phyloP scores from a whole-genome alignment of 2,329 filamentous ascomycete species.

The Xylaria sp. region DNA sequence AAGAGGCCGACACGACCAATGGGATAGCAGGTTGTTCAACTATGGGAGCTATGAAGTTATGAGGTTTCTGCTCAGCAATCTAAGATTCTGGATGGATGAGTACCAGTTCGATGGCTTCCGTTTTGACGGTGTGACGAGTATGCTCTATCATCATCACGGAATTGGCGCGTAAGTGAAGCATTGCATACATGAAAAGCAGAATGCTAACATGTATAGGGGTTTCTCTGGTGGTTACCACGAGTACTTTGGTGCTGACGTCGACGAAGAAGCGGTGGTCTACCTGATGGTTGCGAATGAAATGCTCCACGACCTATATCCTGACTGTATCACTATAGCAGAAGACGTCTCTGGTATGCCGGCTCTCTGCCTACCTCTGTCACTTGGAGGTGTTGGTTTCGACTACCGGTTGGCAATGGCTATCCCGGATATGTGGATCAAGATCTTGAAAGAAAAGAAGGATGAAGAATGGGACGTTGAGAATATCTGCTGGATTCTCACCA shows the following conservation, averaged over 20 bases:
- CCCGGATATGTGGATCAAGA: slow-evolving; percentile 99
- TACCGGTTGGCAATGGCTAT: slow-evolving; percentile 98
- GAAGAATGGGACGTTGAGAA: slow-evolving; percentile 90
- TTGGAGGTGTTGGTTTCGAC: slow-evolving; percentile 95
- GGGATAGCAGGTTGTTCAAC: slow-evolving; percentile 98
- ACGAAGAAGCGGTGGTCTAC: slow-evolving; percentile 94
- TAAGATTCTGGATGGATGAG: slow-evolving; percentile 99
- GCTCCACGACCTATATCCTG: slow-evolving; percentile 89
- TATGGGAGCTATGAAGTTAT: slow-evolving; percentile 95
- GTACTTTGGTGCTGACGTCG: slow-evolving; percentile 90
- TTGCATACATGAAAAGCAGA: not conserved
- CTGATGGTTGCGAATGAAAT: slow-evolving; percentile 97
- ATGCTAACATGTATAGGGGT: slow-evolving; percentile 67
- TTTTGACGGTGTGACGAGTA: slow-evolving; percentile 98
- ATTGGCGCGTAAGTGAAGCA: slow-evolving; percentile 83
- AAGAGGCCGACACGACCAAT: slow-evolving; percentile 89
- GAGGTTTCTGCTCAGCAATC: slow-evolving; percentile 93
- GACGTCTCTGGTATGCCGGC: slow-evolving; percentile 99
- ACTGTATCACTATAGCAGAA: slow-evolving; percentile 91
- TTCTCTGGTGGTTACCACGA: slow-evolving; percentile 99
- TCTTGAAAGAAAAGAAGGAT: slow-evolving; percentile 92
- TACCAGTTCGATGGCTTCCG: slow-evolving; percentile 97
- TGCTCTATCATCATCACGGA: slow-evolving; percentile 95
- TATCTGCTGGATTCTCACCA: slow-evolving; percentile 88
- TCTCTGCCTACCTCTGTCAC: slow-evolving; percentile 84